phyloP scores from a whole-genome alignment of 2,329 filamentous ascomycete species.

The Penicillium sclerotigenum region DNA sequence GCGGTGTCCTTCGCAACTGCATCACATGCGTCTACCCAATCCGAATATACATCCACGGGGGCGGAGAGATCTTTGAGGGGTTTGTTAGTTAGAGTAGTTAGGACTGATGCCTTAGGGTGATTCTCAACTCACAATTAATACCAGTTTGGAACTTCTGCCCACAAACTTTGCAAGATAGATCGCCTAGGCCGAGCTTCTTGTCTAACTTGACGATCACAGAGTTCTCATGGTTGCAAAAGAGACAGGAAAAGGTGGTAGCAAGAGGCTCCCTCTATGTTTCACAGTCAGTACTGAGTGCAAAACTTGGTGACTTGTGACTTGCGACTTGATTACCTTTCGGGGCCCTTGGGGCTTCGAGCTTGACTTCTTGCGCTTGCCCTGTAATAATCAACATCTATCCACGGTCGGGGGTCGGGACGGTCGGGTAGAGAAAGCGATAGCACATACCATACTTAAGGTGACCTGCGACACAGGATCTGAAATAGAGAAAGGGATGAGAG shows the following conservation, averaged over 20 bases:
- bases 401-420: not conserved
- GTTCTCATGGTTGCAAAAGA: constrained; percentile 98
- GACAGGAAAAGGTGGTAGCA: constrained; percentile 83
- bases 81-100: constrained; percentile 1
- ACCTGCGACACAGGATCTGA: not conserved
- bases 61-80: constrained; percentile 70
- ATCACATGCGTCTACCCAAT: constrained; percentile 96
- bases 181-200: constrained; percentile 84
- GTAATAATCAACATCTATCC: not conserved
- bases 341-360: constrained; percentile 76
- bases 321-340: constrained; percentile 63
- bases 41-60: constrained; percentile 91
- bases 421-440: not conserved
- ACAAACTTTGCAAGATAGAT: constrained; percentile 86
- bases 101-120: not conserved
- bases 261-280: constrained; percentile 44
- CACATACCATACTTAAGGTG: constrained; percentile 15
- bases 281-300: constrained; percentile 15
- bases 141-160: constrained; percentile 89
- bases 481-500: not conserved
- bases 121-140: constrained; percentile 71
- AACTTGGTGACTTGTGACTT: not conserved
- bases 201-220: constrained; percentile 88
- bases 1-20: constrained; percentile 63
- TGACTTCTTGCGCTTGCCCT: constrained; percentile 92